Base-by-base conservation (phyloP, 805 yeast species). In the Candida golubevii region DNA sequence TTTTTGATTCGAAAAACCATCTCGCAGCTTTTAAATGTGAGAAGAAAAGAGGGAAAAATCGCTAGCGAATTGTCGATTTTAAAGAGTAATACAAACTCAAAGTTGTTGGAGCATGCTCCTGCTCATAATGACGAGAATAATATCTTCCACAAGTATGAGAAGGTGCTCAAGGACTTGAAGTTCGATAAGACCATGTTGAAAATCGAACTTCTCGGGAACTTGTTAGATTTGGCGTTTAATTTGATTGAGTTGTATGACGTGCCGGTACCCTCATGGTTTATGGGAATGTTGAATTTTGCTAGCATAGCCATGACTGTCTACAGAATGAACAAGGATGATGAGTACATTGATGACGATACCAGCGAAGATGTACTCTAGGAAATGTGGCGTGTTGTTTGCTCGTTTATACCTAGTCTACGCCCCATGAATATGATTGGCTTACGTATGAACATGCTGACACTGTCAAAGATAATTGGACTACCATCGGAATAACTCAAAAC, bases 321-420 rank as follows among this genome's bases (percentile, higher is more conserved):
- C 63, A 67, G 76, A 60, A 71, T 71, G 76, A 71, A 71, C 57
- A 71, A 71, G 55, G 75, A 71, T 47, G 75, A 70, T 47, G 76
- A 70, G 57, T 70, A 71, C 44, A 49, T 60, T 18, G 75, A 71
- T 51, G 76, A 69, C 48, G 73, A 69, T 44, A 63, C 70, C 10
- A 58, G 67, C 15, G 72, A 71, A 44, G 75, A 71, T 43, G 53
- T 70, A 38, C 59, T 68, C 42, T 69, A 14, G 7, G n/a, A 32
- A 11, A 12, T 11, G 32, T 6, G 23, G 23, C 5, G 23, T 18
- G 23, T 18, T 18, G n/a, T 18, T 18, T 18, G 23, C 23, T 18
- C 23, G 5, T 18, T 18, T 18, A 18, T 3, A 18, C 23, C 23
- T 18, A 18, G 23, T 18, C 23, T 18, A 18, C 4, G 23, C 23